Percentiles rank a stretch among this genome's conserved stretches.
Conservation (phyloP, 148 eudicot species). For the Hydrangea macrophylla region DNA sequence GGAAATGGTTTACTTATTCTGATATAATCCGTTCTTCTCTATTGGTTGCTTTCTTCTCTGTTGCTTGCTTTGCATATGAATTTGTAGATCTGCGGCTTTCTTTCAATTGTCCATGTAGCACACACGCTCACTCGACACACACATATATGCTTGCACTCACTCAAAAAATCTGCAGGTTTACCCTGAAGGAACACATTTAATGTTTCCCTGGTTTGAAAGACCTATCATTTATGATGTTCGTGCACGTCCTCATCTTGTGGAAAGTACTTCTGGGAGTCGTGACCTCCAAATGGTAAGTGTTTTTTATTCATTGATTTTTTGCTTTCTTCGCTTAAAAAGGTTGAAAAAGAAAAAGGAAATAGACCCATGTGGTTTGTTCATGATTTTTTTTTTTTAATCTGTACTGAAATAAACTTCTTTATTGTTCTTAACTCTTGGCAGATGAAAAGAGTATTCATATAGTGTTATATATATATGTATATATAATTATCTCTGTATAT, state of each 20-base stretch:
- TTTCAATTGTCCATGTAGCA: too few relatives aligned
- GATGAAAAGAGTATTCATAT: too few relatives aligned
- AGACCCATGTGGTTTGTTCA: not conserved
- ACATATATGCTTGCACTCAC: not conserved
- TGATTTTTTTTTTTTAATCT: too few relatives aligned
- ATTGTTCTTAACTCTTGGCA: too few relatives aligned
- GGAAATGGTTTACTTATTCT: not conserved
- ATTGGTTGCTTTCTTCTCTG: too few relatives aligned
- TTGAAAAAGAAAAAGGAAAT: not conserved
- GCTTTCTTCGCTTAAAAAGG: not conserved
- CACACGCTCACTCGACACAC: too few relatives aligned
- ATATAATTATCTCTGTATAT: too few relatives aligned
- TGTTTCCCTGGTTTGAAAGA: slow-evolving; percentile 81
- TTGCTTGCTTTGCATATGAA: not conserved
- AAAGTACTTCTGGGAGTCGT: slow-evolving; percentile 78
- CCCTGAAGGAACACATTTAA: slow-evolving; percentile 83
- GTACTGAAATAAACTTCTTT: too few relatives aligned
- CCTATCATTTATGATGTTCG: slow-evolving; percentile 79
- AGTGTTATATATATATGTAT: too few relatives aligned
- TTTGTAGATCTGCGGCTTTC: not conserved
- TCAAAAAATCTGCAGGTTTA: slow-evolving; percentile 42
- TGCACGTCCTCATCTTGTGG: slow-evolving; percentile 68
- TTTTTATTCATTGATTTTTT: not conserved
- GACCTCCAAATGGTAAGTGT: slow-evolving; percentile 77
- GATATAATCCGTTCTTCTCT: not conserved